Percentiles rank a stretch among this genome's conserved stretches.
phyloP scores from a whole-genome alignment of 2,329 filamentous ascomycete species.

The Aspergillus fischeri region DNA sequence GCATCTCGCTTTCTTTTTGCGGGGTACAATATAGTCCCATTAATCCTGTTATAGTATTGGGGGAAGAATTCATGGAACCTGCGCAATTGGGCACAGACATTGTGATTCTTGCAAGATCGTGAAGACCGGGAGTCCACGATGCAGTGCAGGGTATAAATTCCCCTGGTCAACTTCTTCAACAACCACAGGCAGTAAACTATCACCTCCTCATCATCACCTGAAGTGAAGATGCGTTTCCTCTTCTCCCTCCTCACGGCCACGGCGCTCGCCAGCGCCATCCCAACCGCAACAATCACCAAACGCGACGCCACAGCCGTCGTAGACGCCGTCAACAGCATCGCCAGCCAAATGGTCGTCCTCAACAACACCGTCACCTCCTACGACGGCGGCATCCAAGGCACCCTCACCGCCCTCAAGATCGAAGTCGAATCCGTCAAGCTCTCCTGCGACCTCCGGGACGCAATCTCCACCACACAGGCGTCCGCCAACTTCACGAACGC shows the following conservation, averaged over 20 bases:
- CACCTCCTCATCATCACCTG: neutral
- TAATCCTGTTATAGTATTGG: neutral
- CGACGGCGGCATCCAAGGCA: conserved; percentile 11
- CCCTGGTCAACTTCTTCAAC: neutral
- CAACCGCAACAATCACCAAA: conserved; percentile 1
- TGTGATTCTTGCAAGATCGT: neutral
- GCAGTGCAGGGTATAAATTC: neutral
- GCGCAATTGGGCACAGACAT: neutral
- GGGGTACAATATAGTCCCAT: neutral
- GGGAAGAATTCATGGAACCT: neutral
- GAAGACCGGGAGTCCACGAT: neutral
- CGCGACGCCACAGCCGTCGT: conserved; percentile 15
- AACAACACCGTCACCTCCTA: conserved; percentile 15
- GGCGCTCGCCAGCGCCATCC: conserved; percentile 6
- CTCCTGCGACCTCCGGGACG: conserved; percentile 8
- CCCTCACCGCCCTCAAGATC: conserved; percentile 14
- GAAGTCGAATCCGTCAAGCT: conserved; percentile 10
- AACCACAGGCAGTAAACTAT: neutral
- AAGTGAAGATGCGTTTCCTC: neutral
- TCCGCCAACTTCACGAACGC: conserved; percentile 14
- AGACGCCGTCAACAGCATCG: conserved; percentile 9
- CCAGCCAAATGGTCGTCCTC: conserved; percentile 11
- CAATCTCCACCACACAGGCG: conserved; percentile 2
- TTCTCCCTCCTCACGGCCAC: conserved; percentile 5
- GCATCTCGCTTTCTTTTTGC: neutral